Base-by-base conservation (phyloP, 805 yeast species). In the Yarrowia deformans region DNA sequence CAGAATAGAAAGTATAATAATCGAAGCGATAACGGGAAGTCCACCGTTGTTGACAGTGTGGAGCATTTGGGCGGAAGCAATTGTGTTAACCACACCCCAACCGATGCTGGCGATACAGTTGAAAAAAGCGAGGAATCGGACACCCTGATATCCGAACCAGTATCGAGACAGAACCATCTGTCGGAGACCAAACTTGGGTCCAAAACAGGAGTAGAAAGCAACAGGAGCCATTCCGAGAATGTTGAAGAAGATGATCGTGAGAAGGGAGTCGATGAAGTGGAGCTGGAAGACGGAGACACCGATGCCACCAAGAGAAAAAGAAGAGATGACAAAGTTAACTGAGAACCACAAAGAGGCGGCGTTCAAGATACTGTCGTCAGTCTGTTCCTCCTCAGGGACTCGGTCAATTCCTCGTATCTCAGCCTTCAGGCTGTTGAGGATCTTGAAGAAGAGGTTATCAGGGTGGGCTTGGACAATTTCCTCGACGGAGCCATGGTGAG, bases 41-140 rank as follows among this genome's bases (percentile, higher is more conserved):
- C 81, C 81, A 48, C 81, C 81, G 71, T 79, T 81, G 81, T 91
- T 91, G 71, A 93, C 89, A 76, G 90, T 86, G 79, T 89, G 87
- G 70, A 93, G 82, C 72, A 93, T 81, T 78, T 91, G 95, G 32
- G 97, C 97, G 43, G 95, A 87, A 37, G 93, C 90, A 86, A 93
- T 90, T 71, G 90, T 91, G 80, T 93, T 93, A 61, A 92, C 94
- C 10, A 97, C 91, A 79, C 95, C 90, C 98, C 98, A 93, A 74
- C 98, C 97, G 69, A 92, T 86, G 84, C 97, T 91, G 35, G 97
- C 93, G 71, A 93, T 79, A 75, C 88, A 85, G 77, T 93, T 92
- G 77, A 93, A 83, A 56, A 89, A 78, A 10, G 96, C 88, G 75
- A 91, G 89, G 69, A 92, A 83, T 77, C 97, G 85, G 80, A 90